Evolutionary conservation across 257 asterid species (phyloP).

Genomic region (Capsicum chinense): DNA sequence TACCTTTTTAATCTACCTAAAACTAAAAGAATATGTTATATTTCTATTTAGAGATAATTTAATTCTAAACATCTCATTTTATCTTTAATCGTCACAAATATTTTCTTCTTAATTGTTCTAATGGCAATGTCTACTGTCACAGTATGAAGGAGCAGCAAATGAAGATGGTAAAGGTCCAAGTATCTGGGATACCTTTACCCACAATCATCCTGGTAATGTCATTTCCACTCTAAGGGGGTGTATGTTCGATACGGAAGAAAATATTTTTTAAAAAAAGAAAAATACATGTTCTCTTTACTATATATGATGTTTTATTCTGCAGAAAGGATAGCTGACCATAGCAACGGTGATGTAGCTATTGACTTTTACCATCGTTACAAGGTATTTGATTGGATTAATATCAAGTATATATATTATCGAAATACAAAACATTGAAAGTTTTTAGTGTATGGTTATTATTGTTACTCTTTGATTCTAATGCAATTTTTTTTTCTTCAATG

Average conservation of each 20-base stretch:
- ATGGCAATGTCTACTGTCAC: not conserved
- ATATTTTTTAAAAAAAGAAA: not conserved
- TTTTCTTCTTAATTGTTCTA: not conserved
- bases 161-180: slow-evolving; percentile 44
- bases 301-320: not conserved
- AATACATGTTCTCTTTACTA: not conserved
- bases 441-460: not conserved
- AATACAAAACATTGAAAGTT: not conserved
- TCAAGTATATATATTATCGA: not conserved
- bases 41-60: not conserved
- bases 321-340: not conserved
- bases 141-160: slow-evolving; percentile 42
- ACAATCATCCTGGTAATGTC: slow-evolving; percentile 34
- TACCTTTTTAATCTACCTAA: not conserved
- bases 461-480: not conserved
- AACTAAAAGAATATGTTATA: not conserved
- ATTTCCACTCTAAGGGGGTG: not conserved
- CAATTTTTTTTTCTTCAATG: not conserved
- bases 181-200: slow-evolving; percentile 41
- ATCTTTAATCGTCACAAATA: not conserved
- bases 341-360: not conserved
- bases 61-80: not conserved
- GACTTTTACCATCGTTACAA: slow-evolving; percentile 27
- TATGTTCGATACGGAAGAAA: not conserved
- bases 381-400: not conserved